Evolutionary conservation across 495 filamentous ascomycete genomes (phyloP), one percentile per base, ranked within the genome.

Genomic region (Penicillium pulvis): DNA sequence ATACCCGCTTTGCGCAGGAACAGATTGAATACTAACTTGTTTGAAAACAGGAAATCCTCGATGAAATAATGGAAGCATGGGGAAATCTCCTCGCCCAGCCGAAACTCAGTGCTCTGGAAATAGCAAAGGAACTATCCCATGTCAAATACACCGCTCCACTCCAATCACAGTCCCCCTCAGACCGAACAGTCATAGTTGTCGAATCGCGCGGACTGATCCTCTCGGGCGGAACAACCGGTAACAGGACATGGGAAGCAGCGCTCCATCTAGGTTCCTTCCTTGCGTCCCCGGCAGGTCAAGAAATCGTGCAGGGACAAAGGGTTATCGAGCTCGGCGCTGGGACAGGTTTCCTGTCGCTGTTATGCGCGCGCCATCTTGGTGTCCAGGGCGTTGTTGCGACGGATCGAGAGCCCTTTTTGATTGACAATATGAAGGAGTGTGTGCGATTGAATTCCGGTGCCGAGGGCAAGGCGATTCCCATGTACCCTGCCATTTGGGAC

Each of bases 201-300:
- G 93, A 98, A 75, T 86, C 89, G 11, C 85, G 88, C 4, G 80
- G 81, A 28, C 69, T 97, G 1, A 84, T 98, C 43, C 86, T 90
- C 9, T 84, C 85, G 1, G 74, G 80, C 6, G 91, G 90, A 4
- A 96, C 90, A 3, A 97, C 93, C 0, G 93, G 93, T 0, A 78
- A 91, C 28, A 85, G 93, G 11, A 98, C 93, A 6, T 98, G 93
- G 93, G 93, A 97, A 75, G 93, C 93, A 4, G 86, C 91, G 0
- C 73, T 98, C n/a, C 89, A 92, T 67, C 80, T 97, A 0, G 91
- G 87, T 1, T 82, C 90, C 20, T 96, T 87, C 61, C 85, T 94
- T 33, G 75, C 82, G 11, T 73, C 77, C 0, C 50, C 67, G 0
- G 48, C 63, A 1, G 84, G 79, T 12, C 63, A 61, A 46, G 55